These are phyloP conservation scores for Benincasa hispida DNA, from an alignment of 306 rosid genomes.

Conservation along the genomic window DNA sequence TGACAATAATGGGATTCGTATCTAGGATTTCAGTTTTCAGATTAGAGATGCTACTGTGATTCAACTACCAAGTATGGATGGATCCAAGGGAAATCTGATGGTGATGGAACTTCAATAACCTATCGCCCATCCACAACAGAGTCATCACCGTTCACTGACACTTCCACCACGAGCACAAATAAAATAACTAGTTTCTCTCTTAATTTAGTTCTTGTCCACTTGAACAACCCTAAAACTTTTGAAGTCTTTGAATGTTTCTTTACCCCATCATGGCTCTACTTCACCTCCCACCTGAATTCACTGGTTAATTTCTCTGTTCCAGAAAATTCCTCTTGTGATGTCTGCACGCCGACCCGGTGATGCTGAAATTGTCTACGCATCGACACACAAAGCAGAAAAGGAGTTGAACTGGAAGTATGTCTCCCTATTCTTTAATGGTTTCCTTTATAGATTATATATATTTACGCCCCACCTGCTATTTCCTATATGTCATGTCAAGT, in stretches of 20 bases:
- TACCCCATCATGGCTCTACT: not conserved
- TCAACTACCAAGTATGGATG: not conserved
- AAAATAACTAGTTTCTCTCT: not conserved
- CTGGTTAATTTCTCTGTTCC: constrained; percentile 9
- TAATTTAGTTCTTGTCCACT: not conserved
- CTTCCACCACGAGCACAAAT: not conserved
- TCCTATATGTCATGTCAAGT: not conserved
- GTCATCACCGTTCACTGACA: not conserved
- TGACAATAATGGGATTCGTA: not conserved
- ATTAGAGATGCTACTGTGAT: not conserved
- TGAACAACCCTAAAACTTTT: not conserved
- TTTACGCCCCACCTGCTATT: not conserved
- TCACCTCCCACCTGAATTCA: not conserved
- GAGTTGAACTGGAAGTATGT: constrained; percentile 95
- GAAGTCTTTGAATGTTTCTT: not conserved
- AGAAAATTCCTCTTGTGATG: constrained; percentile 76
- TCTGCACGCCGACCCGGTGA: constrained; percentile 91
- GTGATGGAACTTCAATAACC: not conserved
- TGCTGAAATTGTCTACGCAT: constrained; percentile 81
- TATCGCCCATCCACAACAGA: not conserved
- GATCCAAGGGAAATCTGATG: not conserved
- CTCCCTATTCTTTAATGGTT: not conserved
- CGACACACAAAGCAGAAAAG: constrained; percentile 74
- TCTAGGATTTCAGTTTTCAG: not conserved
- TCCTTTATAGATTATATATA: not conserved